These are phyloP conservation scores for Dendrostoma leiphaemia DNA, from an alignment of 2,329 filamentous ascomycete genomes.

Conservation along the genomic window DNA sequence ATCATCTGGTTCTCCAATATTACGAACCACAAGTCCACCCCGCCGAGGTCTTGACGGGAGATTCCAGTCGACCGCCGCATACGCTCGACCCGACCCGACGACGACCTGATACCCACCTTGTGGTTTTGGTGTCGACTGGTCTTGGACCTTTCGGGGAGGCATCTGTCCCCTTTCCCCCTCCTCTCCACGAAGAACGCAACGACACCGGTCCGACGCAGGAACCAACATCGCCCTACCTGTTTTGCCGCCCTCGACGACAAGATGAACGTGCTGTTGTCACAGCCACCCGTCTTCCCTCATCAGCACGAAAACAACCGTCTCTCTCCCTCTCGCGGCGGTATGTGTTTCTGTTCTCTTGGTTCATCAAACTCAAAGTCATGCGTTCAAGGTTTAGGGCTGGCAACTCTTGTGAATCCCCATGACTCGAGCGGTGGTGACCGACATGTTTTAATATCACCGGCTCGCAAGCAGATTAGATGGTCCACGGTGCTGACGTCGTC, in stretches of 20 bases:
- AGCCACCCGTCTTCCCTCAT: slow-evolving; percentile 58
- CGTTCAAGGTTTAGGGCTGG: not conserved
- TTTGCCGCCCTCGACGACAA: slow-evolving; percentile 20
- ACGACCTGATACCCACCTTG: not conserved
- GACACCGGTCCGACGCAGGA: not conserved
- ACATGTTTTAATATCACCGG: not conserved
- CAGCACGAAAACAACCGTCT: slow-evolving; percentile 55
- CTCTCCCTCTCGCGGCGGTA: slow-evolving; percentile 56
- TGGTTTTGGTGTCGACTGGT: not conserved
- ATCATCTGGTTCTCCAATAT: not conserved
- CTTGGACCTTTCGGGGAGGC: not conserved
- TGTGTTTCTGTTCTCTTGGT: slow-evolving; percentile 28
- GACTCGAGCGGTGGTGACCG: slow-evolving; percentile 2
- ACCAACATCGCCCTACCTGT: not conserved
- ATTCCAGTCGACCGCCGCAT: slow-evolving; percentile 1
- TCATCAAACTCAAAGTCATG: not conserved
- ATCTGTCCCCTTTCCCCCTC: not conserved
- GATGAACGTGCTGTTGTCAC: slow-evolving; percentile 64
- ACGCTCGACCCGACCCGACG: slow-evolving; percentile 7
- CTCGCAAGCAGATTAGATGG: not conserved
- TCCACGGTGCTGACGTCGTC: slow-evolving; percentile 15
- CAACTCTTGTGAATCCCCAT: not conserved
- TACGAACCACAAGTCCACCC: not conserved
- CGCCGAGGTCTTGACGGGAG: not conserved
- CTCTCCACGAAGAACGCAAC: not conserved